Evolutionary conservation across 192 early-diverging fungal species (phyloP).

Genomic region (Coemansia sp.): DNA sequence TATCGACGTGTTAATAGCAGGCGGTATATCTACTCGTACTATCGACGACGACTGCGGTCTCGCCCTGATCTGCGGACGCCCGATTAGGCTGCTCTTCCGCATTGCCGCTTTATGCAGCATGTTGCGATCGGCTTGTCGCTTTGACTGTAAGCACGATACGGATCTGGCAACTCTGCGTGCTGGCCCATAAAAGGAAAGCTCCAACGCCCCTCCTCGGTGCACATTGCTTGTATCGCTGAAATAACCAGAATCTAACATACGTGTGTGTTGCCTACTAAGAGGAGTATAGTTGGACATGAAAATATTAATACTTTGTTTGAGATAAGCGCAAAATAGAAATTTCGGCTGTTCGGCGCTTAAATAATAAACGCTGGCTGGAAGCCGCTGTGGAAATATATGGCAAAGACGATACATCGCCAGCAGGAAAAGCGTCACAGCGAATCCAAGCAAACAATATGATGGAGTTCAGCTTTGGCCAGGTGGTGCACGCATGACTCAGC

Average conservation of each 20-base stretch:
- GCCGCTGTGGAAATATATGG: neutral
- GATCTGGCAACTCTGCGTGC: neutral
- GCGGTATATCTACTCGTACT: constrained; percentile 23
- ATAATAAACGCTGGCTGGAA: neutral
- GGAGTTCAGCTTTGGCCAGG: neutral
- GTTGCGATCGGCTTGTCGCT: neutral
- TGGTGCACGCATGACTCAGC: neutral
- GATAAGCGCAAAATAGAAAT: neutral
- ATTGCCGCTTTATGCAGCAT: neutral
- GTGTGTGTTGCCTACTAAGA: neutral
- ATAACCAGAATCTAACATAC: neutral
- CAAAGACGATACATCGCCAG: too few relatives aligned
- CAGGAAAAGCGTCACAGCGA: too few relatives aligned
- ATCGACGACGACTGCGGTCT: constrained; percentile 13
- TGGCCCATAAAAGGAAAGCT: neutral
- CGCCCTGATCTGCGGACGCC: neutral
- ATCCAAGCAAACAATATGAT: too few relatives aligned
- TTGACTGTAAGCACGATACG: neutral
- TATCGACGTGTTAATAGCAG: constrained; percentile 18
- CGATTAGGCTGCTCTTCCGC: neutral
- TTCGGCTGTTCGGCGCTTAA: neutral
- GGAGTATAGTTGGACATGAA: too few relatives aligned
- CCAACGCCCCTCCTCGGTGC: neutral
- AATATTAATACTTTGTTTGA: too few relatives aligned
- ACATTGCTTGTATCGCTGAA: neutral